Percentiles rank a stretch among this genome's conserved stretches.
phyloP scores from a whole-genome alignment of 2,329 filamentous ascomycete species.

The Apiospora arundinis region DNA sequence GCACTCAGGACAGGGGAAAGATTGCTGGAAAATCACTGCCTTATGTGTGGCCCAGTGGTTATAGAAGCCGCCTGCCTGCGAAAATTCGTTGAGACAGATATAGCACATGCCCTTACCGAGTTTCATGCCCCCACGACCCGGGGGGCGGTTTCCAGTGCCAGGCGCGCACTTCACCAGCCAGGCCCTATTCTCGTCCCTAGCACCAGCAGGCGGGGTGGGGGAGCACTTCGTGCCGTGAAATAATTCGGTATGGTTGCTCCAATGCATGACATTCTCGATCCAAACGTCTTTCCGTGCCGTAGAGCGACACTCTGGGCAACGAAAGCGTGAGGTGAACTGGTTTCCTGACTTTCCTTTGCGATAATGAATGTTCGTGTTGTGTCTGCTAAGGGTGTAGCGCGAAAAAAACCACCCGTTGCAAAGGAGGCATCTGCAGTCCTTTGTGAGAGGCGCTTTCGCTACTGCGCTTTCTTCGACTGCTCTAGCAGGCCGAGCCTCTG shows the following conservation, averaged over 20 bases:
- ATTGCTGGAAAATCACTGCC: not conserved
- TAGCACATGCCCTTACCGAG: not conserved
- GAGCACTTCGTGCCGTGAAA: not conserved
- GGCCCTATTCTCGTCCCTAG: not conserved
- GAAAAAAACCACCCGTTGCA: not conserved
- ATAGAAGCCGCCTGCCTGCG: constrained; percentile 9
- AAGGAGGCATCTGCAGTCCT: not conserved
- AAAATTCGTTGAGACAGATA: constrained; percentile 2
- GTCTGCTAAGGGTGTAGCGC: not conserved
- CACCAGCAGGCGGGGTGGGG: not conserved
- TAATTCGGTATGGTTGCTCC: not conserved
- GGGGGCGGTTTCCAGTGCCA: not conserved
- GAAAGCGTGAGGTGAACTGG: not conserved
- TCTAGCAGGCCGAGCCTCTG: not conserved
- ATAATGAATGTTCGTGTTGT: not conserved
- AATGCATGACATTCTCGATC: not conserved
- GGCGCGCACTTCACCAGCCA: not conserved
- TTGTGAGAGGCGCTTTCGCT: not conserved
- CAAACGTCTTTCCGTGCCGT: not conserved
- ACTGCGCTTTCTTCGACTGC: not conserved
- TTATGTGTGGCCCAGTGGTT: not conserved
- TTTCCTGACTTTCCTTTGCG: not conserved
- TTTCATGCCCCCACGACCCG: not conserved
- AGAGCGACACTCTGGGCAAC: not conserved
- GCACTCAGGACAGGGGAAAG: constrained; percentile 3